These are phyloP conservation scores for Xylaria cubensis DNA, from an alignment of 495 filamentous ascomycete genomes.

Conservation along the genomic window DNA sequence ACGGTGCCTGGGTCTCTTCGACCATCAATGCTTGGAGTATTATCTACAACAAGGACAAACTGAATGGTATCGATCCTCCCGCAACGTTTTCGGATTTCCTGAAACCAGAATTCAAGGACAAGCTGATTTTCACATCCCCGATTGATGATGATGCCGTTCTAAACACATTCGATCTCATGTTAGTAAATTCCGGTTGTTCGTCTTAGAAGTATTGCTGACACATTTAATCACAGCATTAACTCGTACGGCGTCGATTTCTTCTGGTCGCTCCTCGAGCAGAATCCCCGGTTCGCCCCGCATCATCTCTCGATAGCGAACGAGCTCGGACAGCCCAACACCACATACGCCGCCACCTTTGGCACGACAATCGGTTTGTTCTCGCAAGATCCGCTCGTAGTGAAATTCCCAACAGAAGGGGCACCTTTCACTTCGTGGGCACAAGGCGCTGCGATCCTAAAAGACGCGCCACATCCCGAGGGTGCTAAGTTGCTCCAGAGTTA, in stretches of 20 bases:
- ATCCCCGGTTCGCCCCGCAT: background rate
- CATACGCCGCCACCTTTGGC: background rate
- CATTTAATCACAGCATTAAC: background rate
- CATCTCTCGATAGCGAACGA: background rate
- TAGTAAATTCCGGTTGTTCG: background rate
- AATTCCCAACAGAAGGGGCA: background rate
- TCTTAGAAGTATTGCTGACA: background rate
- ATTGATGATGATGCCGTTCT: background rate
- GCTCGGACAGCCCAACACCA: background rate
- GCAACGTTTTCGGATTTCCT: background rate
- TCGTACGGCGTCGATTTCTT: background rate
- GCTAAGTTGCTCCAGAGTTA: background rate
- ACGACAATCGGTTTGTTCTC: background rate
- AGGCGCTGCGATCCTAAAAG: background rate
- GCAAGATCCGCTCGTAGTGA: background rate
- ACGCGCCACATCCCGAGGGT: background rate
- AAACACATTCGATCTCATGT: background rate
- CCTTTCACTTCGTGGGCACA: conserved; percentile 1
- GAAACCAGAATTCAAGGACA: background rate
- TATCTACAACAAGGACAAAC: conserved; percentile 7
- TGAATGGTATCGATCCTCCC: background rate
- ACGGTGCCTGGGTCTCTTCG: background rate
- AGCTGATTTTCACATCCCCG: background rate
- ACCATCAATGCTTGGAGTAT: background rate
- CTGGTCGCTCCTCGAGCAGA: background rate